Evolutionary conservation across 345 rosid species (phyloP).

Genomic region (Diplotaxis tenuifolia): DNA sequence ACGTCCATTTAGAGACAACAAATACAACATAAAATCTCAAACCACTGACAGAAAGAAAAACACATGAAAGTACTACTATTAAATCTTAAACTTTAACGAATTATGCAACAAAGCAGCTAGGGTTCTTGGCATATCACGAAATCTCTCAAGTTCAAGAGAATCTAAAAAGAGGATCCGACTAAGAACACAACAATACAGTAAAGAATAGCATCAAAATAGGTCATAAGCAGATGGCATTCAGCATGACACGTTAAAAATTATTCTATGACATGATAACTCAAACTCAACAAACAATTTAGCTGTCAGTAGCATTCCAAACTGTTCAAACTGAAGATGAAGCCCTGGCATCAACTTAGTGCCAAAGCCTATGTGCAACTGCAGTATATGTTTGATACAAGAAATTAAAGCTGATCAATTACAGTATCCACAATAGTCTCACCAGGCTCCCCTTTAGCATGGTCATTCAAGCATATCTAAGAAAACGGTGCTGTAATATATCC

Average conservation of each 20-base stretch:
- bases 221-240: slow-evolving; percentile 15
- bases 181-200: slow-evolving; percentile 15
- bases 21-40: slow-evolving; percentile 1
- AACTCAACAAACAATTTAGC: not conserved
- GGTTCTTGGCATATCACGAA: slow-evolving; percentile 2
- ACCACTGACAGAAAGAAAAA: not conserved
- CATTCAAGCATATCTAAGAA: slow-evolving; percentile 3
- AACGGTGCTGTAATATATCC: slow-evolving; percentile 43
- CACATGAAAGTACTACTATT: not conserved
- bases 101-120: slow-evolving; percentile 4
- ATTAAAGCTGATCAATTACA: slow-evolving; percentile 14
- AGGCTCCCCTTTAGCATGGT: slow-evolving; percentile 9
- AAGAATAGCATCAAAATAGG: slow-evolving; percentile 9
- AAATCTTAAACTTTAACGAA: not conserved
- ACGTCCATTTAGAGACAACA: not conserved
- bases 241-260: not conserved
- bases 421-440: slow-evolving; percentile 21
- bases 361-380: slow-evolving; percentile 14
- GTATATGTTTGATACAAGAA: slow-evolving; percentile 1
- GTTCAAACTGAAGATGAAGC: slow-evolving; percentile 15
- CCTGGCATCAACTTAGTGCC: slow-evolving; percentile 10
- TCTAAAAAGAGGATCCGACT: slow-evolving; percentile 1
- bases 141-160: not conserved
- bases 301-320: slow-evolving; percentile 11
- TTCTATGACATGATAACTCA: not conserved